Conservation (phyloP, 2,329 filamentous ascomycete species). For the Cladosporium oxysporum region DNA sequence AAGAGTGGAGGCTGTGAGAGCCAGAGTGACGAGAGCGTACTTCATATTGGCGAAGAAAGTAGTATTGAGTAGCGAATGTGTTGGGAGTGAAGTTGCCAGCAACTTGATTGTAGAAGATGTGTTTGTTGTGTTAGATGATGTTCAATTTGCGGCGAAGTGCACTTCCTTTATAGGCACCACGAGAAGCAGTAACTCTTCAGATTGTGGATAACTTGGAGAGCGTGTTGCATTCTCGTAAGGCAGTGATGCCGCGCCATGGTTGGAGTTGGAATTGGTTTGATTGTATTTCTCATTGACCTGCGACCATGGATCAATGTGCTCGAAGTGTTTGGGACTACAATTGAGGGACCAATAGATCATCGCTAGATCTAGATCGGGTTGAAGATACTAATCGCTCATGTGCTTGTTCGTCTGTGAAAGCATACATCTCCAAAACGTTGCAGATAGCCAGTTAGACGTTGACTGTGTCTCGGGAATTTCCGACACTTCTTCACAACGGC, state of each 20-base stretch:
- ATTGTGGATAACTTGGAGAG: background rate
- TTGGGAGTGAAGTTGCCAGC: background rate
- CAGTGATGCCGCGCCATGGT: background rate
- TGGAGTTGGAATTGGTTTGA: background rate
- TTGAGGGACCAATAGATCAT: background rate
- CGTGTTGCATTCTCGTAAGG: background rate
- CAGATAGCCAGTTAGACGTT: background rate
- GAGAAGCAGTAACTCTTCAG: background rate
- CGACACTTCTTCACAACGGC: background rate
- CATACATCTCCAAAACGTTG: background rate
- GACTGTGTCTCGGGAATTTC: background rate
- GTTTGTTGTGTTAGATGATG: background rate
- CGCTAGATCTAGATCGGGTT: background rate
- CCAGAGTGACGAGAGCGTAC: constrained; percentile 12
- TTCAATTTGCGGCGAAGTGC: background rate
- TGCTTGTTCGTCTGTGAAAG: background rate
- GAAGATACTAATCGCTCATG: background rate
- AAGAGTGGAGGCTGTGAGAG: constrained; percentile 7
- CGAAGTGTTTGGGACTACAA: background rate
- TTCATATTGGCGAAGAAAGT: background rate
- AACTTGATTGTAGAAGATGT: background rate
- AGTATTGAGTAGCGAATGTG: background rate
- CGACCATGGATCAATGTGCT: background rate
- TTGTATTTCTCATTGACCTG: background rate
- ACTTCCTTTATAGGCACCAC: background rate